phyloP scores from a whole-genome alignment of 306 rosid species.

The Ormosia emarginata region DNA sequence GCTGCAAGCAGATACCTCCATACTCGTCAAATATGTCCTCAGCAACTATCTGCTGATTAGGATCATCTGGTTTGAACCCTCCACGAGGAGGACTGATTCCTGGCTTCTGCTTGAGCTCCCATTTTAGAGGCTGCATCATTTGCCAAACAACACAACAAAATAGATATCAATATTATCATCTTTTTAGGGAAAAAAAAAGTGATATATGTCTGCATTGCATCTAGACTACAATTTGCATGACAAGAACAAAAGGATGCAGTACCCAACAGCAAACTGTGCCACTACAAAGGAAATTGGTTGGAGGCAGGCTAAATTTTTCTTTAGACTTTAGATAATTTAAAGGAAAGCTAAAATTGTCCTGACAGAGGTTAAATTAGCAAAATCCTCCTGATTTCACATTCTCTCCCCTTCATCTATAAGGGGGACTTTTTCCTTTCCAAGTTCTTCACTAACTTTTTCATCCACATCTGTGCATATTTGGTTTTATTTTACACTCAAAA shows the following conservation, averaged over 20 bases:
- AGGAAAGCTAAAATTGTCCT: background rate
- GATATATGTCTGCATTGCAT: background rate
- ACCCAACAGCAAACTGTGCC: background rate
- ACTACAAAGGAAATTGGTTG: background rate
- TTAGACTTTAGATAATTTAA: background rate
- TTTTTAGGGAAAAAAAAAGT: background rate
- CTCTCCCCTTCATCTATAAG: background rate
- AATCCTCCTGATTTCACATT: background rate
- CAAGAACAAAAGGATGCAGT: background rate
- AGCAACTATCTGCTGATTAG: constrained; percentile 96
- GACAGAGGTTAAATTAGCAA: background rate
- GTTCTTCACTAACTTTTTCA: background rate
- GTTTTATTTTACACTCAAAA: background rate
- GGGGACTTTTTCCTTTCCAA: background rate
- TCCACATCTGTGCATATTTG: background rate
- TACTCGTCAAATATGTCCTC: constrained; percentile 97
- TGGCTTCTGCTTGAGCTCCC: constrained; percentile 99
- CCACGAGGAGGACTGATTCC: constrained; percentile 99
- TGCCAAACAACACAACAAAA: constrained; percentile 29
- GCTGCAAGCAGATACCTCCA: constrained; percentile 58
- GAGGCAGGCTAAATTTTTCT: background rate
- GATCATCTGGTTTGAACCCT: constrained; percentile 88
- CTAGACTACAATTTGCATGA: background rate
- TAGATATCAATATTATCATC: background rate
- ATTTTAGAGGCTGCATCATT: constrained; percentile 76